These are phyloP conservation scores for Pythium graminicola DNA, from an alignment of 352 stramenopile species.

Conservation along the genomic window DNA sequence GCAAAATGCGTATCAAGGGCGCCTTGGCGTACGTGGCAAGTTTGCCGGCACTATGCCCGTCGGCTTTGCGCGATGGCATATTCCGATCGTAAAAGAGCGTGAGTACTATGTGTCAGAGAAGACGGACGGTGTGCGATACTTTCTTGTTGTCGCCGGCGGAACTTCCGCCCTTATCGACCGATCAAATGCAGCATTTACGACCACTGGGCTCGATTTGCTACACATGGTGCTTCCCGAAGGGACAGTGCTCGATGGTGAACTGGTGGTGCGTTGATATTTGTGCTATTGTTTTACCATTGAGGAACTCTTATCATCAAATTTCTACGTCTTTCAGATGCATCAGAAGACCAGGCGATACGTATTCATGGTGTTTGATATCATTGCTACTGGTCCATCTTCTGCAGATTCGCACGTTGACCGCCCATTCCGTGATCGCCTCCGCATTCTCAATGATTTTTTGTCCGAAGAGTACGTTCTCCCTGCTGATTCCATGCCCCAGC, in stretches of 20 bases:
- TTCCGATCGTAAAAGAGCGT: slow-evolving; percentile 71
- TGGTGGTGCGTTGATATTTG: slow-evolving; percentile 52
- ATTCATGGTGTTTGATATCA: slow-evolving; percentile 90
- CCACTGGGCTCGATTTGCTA: slow-evolving; percentile 71
- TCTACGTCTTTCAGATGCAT: slow-evolving; percentile 49
- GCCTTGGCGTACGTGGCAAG: slow-evolving; percentile 63
- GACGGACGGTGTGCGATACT: slow-evolving; percentile 89
- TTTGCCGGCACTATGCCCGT: slow-evolving; percentile 90
- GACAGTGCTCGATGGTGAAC: slow-evolving; percentile 86
- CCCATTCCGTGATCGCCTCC: slow-evolving; percentile 68
- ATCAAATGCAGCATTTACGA: slow-evolving; percentile 72
- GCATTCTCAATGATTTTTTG: slow-evolving; percentile 78
- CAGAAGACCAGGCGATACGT: slow-evolving; percentile 78
- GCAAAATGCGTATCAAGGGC: slow-evolving; percentile 73
- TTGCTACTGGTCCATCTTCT: slow-evolving; percentile 62
- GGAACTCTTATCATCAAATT: background rate
- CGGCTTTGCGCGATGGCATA: slow-evolving; percentile 87
- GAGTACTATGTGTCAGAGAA: slow-evolving; percentile 90
- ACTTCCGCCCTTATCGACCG: slow-evolving; percentile 68
- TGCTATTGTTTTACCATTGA: background rate
- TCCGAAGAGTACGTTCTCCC: slow-evolving; percentile 63
- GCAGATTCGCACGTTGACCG: slow-evolving; percentile 76
- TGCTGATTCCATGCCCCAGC: background rate
- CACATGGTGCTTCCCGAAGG: slow-evolving; percentile 74
- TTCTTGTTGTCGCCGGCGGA: slow-evolving; percentile 75